Evolutionary conservation across 805 yeast genomes (phyloP), one percentile per base, ranked within the genome.

Genomic region (Saccharomycopsis schoenii): DNA sequence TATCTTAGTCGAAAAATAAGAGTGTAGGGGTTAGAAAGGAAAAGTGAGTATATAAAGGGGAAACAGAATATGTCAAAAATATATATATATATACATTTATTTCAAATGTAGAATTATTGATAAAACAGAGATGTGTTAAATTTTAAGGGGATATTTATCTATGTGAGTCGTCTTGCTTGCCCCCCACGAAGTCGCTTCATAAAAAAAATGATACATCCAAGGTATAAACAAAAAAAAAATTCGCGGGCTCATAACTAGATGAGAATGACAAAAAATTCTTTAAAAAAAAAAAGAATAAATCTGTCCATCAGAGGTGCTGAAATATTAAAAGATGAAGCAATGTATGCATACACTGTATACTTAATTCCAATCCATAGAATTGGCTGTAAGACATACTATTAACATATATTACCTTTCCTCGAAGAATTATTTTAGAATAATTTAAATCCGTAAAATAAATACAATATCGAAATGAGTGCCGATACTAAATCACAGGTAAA

Each of bases 401-500:
- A 29, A 29, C 34, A 29, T 29, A 4, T 29, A 29, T 29, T 37
- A 5, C 41, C 4, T 37, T 9, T 37, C 41, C 15, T 42, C 24
- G 24, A 21, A 19, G 50, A 6, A 19, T 40, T 40, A 15, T 14
- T 15, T 6, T 12, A 14, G 8, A 6, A 40, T 2, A 40, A 10
- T 10, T 17, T 15, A 40, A 10, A 40, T 40, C n/a, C n/a, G 2
- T 17, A 17, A n/a, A 6, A 14, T 19, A 9, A 42, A 25, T 8
- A 42, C 6, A 42, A 42, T n/a, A n/a, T 19, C 17, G n/a, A 47
- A 10, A 47, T 47, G 52, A 47, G 52, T 47, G 34, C 10, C n/a
- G 52, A 47, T 24, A 47, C 52, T 65, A 78, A 80, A 59, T 74
- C 83, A n/a, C 96, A 88, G 73, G 81, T 90, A 25, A 88, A 88